A percentile compares a stretch with the other conserved stretches of the same genome.
Conservation (phyloP, 768 basidiomycete genomes). For the Psilocybe cyanescens region DNA sequence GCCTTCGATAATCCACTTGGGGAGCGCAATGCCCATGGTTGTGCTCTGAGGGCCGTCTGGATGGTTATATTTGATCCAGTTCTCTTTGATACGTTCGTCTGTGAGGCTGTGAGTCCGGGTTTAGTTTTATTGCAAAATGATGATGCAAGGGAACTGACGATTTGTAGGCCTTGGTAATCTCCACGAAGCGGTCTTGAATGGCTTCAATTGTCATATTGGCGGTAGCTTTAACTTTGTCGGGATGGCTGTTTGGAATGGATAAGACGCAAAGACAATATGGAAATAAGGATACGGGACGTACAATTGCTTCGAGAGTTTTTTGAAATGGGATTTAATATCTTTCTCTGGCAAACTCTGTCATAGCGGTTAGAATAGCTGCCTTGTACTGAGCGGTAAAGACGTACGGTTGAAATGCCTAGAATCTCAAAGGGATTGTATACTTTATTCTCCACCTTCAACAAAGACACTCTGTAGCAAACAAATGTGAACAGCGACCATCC, state of each 20-base stretch:
- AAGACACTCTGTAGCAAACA: constrained; percentile 67
- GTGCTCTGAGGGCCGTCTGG: constrained; percentile 97
- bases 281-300: constrained; percentile 35
- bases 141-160: constrained; percentile 50
- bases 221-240: constrained; percentile 90
- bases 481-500: constrained; percentile 80
- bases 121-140: neutral
- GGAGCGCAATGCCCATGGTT: constrained; percentile 93
- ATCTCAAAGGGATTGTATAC: constrained; percentile 96
- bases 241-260: constrained; percentile 63
- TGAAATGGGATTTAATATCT: constrained; percentile 95
- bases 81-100: constrained; percentile 89
- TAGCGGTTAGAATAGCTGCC: constrained; percentile 1
- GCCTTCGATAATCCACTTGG: constrained; percentile 90
- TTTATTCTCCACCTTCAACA: constrained; percentile 60
- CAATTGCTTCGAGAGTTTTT: constrained; percentile 89
- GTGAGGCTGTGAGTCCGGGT: constrained; percentile 63
- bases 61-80: constrained; percentile 88
- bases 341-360: constrained; percentile 73
- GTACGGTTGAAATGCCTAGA: constrained; percentile 73
- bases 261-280: neutral
- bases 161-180: constrained; percentile 98
- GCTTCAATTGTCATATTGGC: constrained; percentile 85
- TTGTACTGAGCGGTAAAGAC: constrained; percentile 26
- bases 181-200: constrained; percentile 86